These are phyloP conservation scores for Amauroascus verrucosus DNA, from an alignment of 2,329 filamentous ascomycete genomes.

Conservation along the genomic window DNA sequence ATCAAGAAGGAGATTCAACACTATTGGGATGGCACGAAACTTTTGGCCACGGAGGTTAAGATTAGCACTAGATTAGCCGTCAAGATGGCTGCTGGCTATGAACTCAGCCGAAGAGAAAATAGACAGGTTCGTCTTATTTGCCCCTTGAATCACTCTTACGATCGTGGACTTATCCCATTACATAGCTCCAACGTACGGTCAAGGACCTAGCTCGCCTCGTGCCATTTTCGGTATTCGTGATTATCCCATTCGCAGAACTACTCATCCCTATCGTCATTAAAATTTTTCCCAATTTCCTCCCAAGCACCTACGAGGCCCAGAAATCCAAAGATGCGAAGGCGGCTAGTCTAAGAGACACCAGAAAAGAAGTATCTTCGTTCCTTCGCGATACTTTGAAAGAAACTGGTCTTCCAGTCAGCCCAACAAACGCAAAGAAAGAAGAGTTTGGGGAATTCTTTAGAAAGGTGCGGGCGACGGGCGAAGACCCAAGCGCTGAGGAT, in stretches of 20 bases:
- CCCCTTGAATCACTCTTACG: background rate
- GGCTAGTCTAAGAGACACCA: conserved; percentile 64
- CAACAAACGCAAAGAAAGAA: conserved; percentile 74
- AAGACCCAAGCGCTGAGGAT: conserved; percentile 76
- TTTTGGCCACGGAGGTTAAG: conserved; percentile 80
- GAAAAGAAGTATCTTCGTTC: conserved; percentile 89
- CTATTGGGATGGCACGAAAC: conserved; percentile 98
- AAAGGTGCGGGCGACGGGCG: conserved; percentile 84
- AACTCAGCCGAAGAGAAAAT: conserved; percentile 86
- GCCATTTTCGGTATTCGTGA: conserved; percentile 92
- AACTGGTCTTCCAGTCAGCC: conserved; percentile 80
- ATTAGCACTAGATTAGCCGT: conserved; percentile 85
- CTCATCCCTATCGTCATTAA: conserved; percentile 83
- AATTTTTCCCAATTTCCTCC: conserved; percentile 93
- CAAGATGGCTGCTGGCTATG: conserved; percentile 97
- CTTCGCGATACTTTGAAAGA: conserved; percentile 80
- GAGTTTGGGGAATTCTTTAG: conserved; percentile 97
- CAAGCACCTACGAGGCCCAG: conserved; percentile 91
- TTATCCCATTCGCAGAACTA: conserved; percentile 91
- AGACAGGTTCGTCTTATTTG: conserved; percentile 50
- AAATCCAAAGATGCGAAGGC: conserved; percentile 86
- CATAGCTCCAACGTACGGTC: conserved; percentile 70
- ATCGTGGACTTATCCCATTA: conserved; percentile 9
- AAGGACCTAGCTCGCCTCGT: conserved; percentile 87
- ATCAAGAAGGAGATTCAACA: conserved; percentile 89